These are phyloP conservation scores for Cladobotryum mycophilum DNA, from an alignment of 2,329 filamentous ascomycete genomes.

Conservation along the genomic window DNA sequence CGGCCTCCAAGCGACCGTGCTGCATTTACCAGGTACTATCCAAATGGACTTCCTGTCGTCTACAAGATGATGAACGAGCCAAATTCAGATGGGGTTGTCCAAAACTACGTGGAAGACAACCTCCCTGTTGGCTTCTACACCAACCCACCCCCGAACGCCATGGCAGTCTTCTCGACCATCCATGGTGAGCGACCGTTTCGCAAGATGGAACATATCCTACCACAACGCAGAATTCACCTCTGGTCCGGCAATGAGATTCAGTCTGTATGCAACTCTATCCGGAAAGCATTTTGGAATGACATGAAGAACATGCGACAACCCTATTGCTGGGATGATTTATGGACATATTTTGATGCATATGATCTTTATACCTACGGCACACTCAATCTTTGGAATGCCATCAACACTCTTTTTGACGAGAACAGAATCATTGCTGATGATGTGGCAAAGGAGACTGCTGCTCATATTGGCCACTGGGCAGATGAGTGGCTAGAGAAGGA, in stretches of 20 bases:
- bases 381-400: constrained; percentile 42
- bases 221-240: constrained; percentile 24
- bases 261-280: constrained; percentile 32
- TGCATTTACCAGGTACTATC: constrained; percentile 27
- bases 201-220: constrained; percentile 21
- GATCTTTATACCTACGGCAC: constrained; percentile 43
- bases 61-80: constrained; percentile 29
- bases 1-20: constrained; percentile 20
- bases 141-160: constrained; percentile 22
- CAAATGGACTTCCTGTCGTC: constrained; percentile 27
- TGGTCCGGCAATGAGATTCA: constrained; percentile 37
- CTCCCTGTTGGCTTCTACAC: constrained; percentile 33
- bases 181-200: constrained; percentile 25
- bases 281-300: constrained; percentile 28
- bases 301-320: constrained; percentile 29
- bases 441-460: constrained; percentile 18
- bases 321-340: constrained; percentile 35
- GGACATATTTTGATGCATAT: constrained; percentile 40
- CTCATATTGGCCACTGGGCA: constrained; percentile 30
- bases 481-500: constrained; percentile 28
- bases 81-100: constrained; percentile 18
- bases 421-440: constrained; percentile 29
- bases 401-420: constrained; percentile 35
- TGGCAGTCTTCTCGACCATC: constrained; percentile 35
- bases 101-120: constrained; percentile 30